Evolutionary conservation across 352 stramenopile species (phyloP), one percentile per base, ranked within the genome.

Genomic region (Phytophthora crassamura): DNA sequence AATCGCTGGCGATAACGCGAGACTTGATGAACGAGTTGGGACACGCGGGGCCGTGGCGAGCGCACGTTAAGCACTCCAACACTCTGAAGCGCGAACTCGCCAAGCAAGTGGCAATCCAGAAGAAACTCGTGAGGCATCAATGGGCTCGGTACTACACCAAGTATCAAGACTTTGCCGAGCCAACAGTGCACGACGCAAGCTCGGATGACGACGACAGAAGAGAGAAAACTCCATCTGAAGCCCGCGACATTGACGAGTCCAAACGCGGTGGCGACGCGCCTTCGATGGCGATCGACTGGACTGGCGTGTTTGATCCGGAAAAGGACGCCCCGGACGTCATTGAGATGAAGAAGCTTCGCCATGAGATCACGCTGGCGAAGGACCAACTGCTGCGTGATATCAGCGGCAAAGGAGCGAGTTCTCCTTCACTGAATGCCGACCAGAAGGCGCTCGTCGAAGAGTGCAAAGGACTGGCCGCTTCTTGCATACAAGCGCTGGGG

Each of bases 301-400:
- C 59, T 15, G 64, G 59, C 7, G 66, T 83, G 2, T 82, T 75
- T 32, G 73, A 86, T 45, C 33, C 54, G 32, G 71, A 62, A 1
- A 75, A 64, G 4, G 80, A 91, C n/a, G 52, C 78, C 2, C 66
- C 77, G 1, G 76, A 90, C 16, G 59, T 90, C 6, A 64, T 83
- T 12, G 77, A 88, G 46, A 89, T 93, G 77, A 93, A 93, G 56
- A 87, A 84, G 47, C 75, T 93, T 34, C 75, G 80, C 2, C 69
- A 89, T 54, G 80, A 91, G 52, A 88, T 93, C 12, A 75, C 78
- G 10, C 35, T 74, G 28, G 75, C 80, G 20, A 80, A 82, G 20
- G 78, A 82, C 16, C 66, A 84, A 25, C 41, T 83, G 53, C 43
- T 86, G 43, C 53, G 68, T 12, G 63, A 74, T 10, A 79, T 84